Evolutionary conservation across 805 yeast genomes (phyloP), one percentile per base, ranked within the genome.

Genomic region (Starmera pachycereana): DNA sequence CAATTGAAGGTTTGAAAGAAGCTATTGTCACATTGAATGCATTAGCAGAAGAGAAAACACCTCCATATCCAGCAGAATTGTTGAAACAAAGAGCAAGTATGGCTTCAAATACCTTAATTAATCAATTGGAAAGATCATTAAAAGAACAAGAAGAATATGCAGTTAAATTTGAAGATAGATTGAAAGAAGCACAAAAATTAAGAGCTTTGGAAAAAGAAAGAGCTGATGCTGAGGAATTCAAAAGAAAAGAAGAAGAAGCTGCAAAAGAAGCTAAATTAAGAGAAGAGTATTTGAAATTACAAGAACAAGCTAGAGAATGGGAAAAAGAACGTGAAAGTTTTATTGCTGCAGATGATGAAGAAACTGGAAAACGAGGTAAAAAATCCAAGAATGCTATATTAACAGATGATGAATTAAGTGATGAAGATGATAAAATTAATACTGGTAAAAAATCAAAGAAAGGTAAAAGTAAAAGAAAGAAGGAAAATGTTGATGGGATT

Each of bases 1-100:
- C 84, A 3, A 61, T 72, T 12, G 56, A 50, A 8, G 83, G 78
- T 3, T 67, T 89, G 44, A 69, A 74, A 22, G 68, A 69, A 18
- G 95, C 89, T 9, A 73, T 86, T 41, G 56, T 53, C 13, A 56
- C 69, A 4, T 67, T 90, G 53, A 75, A 71, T 32, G 74, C 71
- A 42, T 64, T 83, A 43, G 69, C 89, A 4, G 75, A 72, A 14
- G 74, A 68, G 18, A 61, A 63, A 36, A 71, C 73, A 48, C 80
- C 94, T 10, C 95, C 96, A 29, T 85, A 76, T 56, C 81, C 94
- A 2, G 69, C 81, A 25, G 76, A 76, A 14, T 96, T 89, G 46
- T 67, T 92, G 49, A 81, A 78, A 52, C 81, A 88, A 49, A 78
- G 97, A 62, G 90, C 92, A n/a, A 74, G 74, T 48, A 73, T 87